Evolutionary conservation across 176 grass and related monocot species (phyloP).

Genomic region (Musa schizocarpa): DNA sequence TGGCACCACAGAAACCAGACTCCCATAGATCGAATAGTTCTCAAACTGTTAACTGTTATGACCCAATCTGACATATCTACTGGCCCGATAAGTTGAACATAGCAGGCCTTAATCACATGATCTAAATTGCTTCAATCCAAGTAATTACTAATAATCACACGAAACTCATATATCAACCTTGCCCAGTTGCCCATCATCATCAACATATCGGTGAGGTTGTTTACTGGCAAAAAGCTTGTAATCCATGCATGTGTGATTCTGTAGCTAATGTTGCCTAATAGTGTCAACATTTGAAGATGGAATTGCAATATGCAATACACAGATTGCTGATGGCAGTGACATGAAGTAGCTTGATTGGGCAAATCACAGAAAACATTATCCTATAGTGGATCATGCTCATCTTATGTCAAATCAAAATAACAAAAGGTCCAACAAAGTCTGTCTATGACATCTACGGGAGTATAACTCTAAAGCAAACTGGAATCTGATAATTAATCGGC

Average conservation of each 20-base stretch:
- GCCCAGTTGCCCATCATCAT: neutral
- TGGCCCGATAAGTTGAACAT: too few species aligned
- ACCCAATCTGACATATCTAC: too few species aligned
- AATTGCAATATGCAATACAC: neutral
- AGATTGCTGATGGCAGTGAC: neutral
- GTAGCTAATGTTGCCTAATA: neutral
- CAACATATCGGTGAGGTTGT: neutral
- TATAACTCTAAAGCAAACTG: neutral
- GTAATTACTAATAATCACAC: neutral
- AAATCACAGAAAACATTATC: neutral
- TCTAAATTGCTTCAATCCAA: neutral
- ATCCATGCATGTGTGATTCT: neutral
- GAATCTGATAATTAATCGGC: neutral
- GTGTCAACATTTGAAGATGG: neutral
- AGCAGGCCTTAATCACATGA: neutral
- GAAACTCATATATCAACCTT: too few species aligned
- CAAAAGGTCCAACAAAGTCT: neutral
- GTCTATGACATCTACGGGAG: neutral
- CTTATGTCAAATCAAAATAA: neutral
- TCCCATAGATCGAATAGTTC: too few species aligned
- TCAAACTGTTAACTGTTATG: too few species aligned
- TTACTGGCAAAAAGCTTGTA: neutral
- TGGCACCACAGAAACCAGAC: too few species aligned
- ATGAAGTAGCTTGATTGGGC: neutral
- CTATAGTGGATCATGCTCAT: neutral